These are phyloP conservation scores for Panicum hallii DNA, from an alignment of 202 grass and related monocot genomes.

Conservation along the genomic window DNA sequence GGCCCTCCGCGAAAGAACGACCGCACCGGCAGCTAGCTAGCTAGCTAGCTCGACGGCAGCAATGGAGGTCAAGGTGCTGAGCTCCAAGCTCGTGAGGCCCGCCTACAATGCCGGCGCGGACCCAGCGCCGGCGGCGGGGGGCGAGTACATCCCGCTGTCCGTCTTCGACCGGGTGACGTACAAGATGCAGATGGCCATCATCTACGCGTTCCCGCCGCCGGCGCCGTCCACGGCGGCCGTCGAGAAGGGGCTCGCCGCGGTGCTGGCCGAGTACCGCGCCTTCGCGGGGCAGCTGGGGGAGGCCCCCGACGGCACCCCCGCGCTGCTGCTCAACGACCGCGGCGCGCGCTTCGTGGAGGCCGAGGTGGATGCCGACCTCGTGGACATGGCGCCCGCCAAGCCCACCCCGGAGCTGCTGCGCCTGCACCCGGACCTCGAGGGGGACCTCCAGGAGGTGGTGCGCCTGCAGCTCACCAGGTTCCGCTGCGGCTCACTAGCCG, in stretches of 20 bases:
- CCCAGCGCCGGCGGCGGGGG: background rate
- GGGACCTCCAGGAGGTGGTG: constrained; percentile 43
- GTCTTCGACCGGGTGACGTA: constrained; percentile 65
- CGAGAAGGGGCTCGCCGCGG: constrained; percentile 47
- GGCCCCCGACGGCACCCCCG: constrained; percentile 21
- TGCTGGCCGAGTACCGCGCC: constrained; percentile 50
- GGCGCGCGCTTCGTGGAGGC: constrained; percentile 61
- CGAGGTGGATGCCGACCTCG: constrained; percentile 44
- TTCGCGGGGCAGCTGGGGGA: constrained; percentile 58
- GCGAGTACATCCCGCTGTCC: constrained; percentile 49
- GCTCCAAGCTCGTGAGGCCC: constrained; percentile 58
- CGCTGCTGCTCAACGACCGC: constrained; percentile 59
- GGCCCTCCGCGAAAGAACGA: constrained; percentile 8
- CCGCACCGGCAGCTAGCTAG: background rate
- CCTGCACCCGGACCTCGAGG: constrained; percentile 51
- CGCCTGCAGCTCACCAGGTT: constrained; percentile 65
- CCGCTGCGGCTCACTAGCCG: constrained; percentile 62
- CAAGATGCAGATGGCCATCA: constrained; percentile 59
- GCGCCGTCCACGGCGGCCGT: constrained; percentile 42
- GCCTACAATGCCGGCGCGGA: constrained; percentile 35
- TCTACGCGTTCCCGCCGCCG: constrained; percentile 63
- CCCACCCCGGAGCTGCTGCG: constrained; percentile 52
- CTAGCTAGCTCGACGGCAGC: background rate
- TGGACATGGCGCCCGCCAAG: constrained; percentile 43
- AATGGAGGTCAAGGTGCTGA: constrained; percentile 60